Conservation (phyloP, 805 yeast genomes). For the Zygosaccharomyces gambellarensis region DNA sequence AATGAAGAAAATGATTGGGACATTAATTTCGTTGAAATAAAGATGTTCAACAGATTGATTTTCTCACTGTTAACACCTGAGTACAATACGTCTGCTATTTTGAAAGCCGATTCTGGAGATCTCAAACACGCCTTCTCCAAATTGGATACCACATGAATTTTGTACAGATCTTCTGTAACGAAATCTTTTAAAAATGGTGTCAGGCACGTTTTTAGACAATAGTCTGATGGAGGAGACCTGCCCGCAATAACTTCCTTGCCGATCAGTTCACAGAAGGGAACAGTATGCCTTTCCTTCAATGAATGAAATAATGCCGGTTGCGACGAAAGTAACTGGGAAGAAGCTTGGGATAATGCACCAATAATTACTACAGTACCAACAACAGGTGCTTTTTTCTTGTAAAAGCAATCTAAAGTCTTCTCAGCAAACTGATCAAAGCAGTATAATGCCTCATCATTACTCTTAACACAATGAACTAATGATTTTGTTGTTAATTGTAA, state of each 20-base stretch:
- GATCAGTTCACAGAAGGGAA: conserved; percentile 26
- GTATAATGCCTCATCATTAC: conserved; percentile 10
- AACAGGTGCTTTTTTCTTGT: conserved; percentile 29
- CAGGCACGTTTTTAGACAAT: conserved; percentile 41
- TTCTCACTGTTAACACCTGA: conserved; percentile 26
- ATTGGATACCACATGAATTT: conserved; percentile 46
- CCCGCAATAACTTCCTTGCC: conserved; percentile 42
- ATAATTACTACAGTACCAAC: conserved; percentile 36
- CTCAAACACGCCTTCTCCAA: conserved; percentile 72
- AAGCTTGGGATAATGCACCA: conserved; percentile 36
- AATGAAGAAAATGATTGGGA: conserved; percentile 50
- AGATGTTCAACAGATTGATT: conserved; percentile 41
- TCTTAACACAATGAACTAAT: conserved; percentile 15
- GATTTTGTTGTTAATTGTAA: conserved; percentile 30
- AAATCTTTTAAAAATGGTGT: conserved; percentile 42
- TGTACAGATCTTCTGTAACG: conserved; percentile 39
- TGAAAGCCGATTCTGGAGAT: conserved; percentile 68
- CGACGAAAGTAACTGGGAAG: conserved; percentile 19
- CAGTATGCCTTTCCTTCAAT: conserved; percentile 19
- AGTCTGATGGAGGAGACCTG: conserved; percentile 41
- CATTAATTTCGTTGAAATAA: conserved; percentile 46
- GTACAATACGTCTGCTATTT: conserved; percentile 48
- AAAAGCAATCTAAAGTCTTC: conserved; percentile 12
- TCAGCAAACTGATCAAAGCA: conserved; percentile 13
- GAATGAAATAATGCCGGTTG: conserved; percentile 21